Evolutionary conservation across 2,329 filamentous ascomycete genomes (phyloP).

Genomic region (Orbilia oligospora): DNA sequence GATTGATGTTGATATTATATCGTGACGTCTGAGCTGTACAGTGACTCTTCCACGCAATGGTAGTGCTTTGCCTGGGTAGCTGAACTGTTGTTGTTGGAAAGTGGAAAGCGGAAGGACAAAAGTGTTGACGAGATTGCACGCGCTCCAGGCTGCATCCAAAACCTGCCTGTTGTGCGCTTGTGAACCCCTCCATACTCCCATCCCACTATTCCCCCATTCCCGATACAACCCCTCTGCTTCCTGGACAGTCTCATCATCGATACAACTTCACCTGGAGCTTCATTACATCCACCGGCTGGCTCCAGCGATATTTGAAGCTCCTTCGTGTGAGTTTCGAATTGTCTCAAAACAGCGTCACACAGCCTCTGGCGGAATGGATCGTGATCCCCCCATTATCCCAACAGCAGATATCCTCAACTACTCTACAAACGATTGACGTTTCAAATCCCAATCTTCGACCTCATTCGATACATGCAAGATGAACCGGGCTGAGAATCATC

Average conservation of each 20-base stretch:
- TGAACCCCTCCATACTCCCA: constrained; percentile 11
- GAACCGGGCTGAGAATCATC: constrained; percentile 19
- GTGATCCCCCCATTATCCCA: constrained; percentile 46
- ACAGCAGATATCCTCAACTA: constrained; percentile 45
- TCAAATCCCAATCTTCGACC: background rate
- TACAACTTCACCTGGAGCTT: constrained; percentile 5
- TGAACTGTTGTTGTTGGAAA: constrained; percentile 18
- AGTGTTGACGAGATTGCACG: constrained; percentile 5
- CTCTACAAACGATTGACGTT: constrained; percentile 56
- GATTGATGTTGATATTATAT: background rate
- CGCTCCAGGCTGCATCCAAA: background rate
- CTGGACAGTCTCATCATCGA: background rate
- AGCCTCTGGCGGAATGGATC: constrained; percentile 56
- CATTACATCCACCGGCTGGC: constrained; percentile 5
- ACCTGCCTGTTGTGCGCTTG: background rate
- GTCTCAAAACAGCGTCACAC: constrained; percentile 13
- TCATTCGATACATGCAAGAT: background rate
- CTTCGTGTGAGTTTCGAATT: background rate
- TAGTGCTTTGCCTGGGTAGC: no score
- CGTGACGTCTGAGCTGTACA: background rate
- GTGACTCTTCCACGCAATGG: background rate
- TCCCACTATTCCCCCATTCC: background rate
- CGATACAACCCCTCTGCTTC: constrained; percentile 1
- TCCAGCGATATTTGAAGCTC: constrained; percentile 8
- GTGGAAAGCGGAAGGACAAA: constrained; percentile 15